Percentiles rank a stretch among this genome's conserved stretches.
Conservation (phyloP, 73 alveolate species). For the Symbiodinium natans region DNA sequence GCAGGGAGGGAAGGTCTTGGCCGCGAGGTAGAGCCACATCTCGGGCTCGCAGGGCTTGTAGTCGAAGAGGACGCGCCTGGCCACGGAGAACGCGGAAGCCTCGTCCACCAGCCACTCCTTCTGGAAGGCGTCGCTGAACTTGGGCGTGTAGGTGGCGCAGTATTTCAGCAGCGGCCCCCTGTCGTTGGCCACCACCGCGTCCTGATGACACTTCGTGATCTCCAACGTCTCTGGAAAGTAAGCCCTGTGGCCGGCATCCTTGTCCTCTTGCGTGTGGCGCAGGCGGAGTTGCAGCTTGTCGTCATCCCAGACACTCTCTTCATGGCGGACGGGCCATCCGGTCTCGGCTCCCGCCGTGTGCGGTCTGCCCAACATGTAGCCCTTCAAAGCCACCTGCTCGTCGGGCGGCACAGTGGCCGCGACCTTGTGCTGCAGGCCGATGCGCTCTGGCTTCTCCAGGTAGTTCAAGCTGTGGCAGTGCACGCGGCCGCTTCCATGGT, state of each 20-base stretch:
- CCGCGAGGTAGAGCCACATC: background rate
- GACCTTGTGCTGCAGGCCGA: constrained; percentile 22
- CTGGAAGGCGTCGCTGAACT: constrained; percentile 14
- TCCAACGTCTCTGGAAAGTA: background rate
- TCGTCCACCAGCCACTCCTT: constrained; percentile 23
- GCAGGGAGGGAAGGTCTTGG: background rate
- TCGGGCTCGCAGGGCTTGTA: constrained; percentile 17
- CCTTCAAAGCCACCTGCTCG: background rate
- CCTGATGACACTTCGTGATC: constrained; percentile 18
- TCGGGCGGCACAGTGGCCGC: constrained; percentile 8
- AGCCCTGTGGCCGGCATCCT: constrained; percentile 7
- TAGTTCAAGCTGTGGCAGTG: constrained; percentile 21
- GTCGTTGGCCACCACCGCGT: background rate
- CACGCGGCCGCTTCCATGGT: constrained; percentile 24
- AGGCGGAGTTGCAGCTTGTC: background rate
- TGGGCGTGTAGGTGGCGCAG: constrained; percentile 26
- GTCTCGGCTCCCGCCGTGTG: constrained; percentile 7
- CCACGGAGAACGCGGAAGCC: constrained; percentile 15
- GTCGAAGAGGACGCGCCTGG: constrained; percentile 16
- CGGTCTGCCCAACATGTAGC: constrained; percentile 16
- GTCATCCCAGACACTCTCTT: background rate
- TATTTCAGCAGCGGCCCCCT: constrained; percentile 9
- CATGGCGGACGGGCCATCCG: background rate
- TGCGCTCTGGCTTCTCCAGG: background rate
- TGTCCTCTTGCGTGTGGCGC: background rate